A percentile compares a stretch with the other conserved stretches of the same genome.
phyloP scores from a whole-genome alignment of 306 rosid species.

The Castanea sativa region DNA sequence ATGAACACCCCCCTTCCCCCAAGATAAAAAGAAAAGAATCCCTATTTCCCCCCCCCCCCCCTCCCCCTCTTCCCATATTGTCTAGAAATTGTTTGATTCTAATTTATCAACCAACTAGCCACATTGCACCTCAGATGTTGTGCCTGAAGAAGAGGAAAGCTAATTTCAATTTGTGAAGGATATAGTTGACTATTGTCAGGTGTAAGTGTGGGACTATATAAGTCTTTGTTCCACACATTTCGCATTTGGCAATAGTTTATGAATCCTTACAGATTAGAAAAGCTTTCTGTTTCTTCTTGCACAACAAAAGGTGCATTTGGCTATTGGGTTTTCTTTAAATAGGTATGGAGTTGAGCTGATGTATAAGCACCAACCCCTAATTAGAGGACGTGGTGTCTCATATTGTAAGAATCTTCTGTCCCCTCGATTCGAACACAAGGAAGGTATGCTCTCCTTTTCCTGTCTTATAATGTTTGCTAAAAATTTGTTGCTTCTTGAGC shows the following conservation, averaged over 20 bases:
- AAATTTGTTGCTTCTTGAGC: slow-evolving; percentile 12
- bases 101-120: slow-evolving; percentile 37
- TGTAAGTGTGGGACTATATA: slow-evolving; percentile 27
- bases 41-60: background rate
- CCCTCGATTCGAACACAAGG: slow-evolving; percentile 88
- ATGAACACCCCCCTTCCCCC: slow-evolving; percentile 13
- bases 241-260: slow-evolving; percentile 33
- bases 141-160: slow-evolving; percentile 65
- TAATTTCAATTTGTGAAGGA: slow-evolving; percentile 62
- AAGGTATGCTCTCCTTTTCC: slow-evolving; percentile 52
- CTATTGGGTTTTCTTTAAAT: slow-evolving; percentile 43
- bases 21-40: background rate
- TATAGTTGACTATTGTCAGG: slow-evolving; percentile 33
- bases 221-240: slow-evolving; percentile 28
- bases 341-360: slow-evolving; percentile 93
- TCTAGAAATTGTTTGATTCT: slow-evolving; percentile 24
- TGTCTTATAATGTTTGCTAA: slow-evolving; percentile 11
- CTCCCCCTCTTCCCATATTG: background rate
- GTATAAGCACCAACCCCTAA: slow-evolving; percentile 86
- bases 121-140: slow-evolving; percentile 47
- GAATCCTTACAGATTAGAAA: slow-evolving; percentile 53
- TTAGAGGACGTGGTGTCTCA: slow-evolving; percentile 97
- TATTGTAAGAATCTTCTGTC: slow-evolving; percentile 97
- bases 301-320: slow-evolving; percentile 64
- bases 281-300: slow-evolving; percentile 75